Evolutionary conservation across 768 basidiomycete species (phyloP).

Genomic region (Boletus sp.): DNA sequence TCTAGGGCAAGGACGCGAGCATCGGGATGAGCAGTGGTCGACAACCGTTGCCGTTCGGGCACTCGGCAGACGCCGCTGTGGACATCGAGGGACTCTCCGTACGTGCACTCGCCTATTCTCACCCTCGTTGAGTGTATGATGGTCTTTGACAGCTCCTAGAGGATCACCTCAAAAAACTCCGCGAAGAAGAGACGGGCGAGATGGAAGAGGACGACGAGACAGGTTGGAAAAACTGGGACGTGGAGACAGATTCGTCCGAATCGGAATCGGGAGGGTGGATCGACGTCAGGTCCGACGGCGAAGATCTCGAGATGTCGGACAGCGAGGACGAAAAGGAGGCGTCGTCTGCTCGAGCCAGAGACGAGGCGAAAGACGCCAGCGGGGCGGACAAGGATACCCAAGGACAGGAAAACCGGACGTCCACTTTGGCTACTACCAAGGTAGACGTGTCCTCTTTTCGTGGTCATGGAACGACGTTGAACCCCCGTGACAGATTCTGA

Average conservation of each 20-base stretch:
- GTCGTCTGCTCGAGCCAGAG: conserved; percentile 2
- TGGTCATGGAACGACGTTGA: not conserved
- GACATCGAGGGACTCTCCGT: conserved; percentile 91
- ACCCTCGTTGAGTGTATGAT: not conserved
- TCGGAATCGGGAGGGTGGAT: conserved; percentile 75
- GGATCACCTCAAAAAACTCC: conserved; percentile 74
- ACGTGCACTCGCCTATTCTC: conserved; percentile 27
- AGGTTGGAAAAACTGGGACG: conserved; percentile 89
- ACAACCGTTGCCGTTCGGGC: conserved; percentile 80
- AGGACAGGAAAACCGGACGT: conserved; percentile 42
- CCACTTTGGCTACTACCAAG: conserved; percentile 79
- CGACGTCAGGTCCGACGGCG: conserved; percentile 68
- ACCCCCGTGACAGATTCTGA: conserved; percentile 70
- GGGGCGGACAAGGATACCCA: conserved; percentile 19
- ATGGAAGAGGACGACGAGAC: conserved; percentile 64
- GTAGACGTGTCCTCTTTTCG: conserved; percentile 33
- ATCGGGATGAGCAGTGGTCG: conserved; percentile 66
- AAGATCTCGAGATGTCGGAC: conserved; percentile 75
- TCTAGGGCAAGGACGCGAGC: conserved; percentile 85
- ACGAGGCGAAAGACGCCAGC: not conserved
- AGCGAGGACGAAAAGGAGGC: conserved; percentile 68
- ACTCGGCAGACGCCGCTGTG: conserved; percentile 66
- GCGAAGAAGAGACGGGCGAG: conserved; percentile 56
- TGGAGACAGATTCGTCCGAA: conserved; percentile 66
- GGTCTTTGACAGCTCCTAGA: conserved; percentile 66